Evolutionary conservation across 306 rosid species (phyloP).

Genomic region (Canavalia ensiformis): DNA sequence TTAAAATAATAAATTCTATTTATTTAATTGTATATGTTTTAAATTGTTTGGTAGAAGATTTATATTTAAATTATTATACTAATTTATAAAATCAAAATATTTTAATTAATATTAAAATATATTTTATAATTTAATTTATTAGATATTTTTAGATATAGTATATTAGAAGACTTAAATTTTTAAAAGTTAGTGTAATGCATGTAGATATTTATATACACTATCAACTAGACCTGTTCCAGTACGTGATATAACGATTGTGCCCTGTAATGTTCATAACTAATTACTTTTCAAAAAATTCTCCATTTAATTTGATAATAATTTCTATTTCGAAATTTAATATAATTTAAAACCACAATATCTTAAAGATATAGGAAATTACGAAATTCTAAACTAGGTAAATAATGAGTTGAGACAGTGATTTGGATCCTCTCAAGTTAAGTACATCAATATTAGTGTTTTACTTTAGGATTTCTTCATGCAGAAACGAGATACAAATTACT

Average conservation of each 20-base stretch:
- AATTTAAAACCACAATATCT: not conserved
- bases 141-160: too few relatives aligned
- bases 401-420: not conserved
- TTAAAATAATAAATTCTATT: too few relatives aligned
- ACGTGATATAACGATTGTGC: constrained; percentile 87
- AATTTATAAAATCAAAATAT: too few relatives aligned
- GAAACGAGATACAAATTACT: not conserved
- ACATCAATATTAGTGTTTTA: not conserved
- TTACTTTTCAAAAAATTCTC: constrained; percentile 16
- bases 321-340: not conserved
- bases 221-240: constrained; percentile 74
- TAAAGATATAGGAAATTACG: not conserved
- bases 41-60: too few relatives aligned
- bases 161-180: too few relatives aligned
- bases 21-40: too few relatives aligned
- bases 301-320: not conserved
- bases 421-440: constrained; percentile 18
- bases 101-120: too few relatives aligned
- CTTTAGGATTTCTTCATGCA: not conserved
- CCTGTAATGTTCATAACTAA: constrained; percentile 61
- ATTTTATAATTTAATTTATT: too few relatives aligned
- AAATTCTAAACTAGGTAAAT: not conserved
- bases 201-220: too few relatives aligned
- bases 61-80: too few relatives aligned
- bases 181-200: too few relatives aligned